Evolutionary conservation across 2,329 filamentous ascomycete species (phyloP), one percentile per base, ranked within the genome.

Genomic region (Lasiodiplodia sp.): DNA sequence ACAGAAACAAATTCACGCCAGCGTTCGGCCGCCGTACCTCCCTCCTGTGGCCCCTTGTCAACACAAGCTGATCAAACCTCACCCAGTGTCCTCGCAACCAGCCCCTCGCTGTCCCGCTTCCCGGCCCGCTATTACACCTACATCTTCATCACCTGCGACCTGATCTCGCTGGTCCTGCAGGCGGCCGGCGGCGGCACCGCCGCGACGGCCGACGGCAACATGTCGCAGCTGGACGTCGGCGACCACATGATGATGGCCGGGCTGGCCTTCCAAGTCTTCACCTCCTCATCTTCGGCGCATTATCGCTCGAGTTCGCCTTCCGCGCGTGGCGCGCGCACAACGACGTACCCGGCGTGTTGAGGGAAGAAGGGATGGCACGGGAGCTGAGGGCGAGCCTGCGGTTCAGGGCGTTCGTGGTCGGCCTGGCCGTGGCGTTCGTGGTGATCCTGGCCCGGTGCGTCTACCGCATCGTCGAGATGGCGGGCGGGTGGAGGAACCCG

Each of bases 171-270:
- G 21, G 71, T 87, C 18, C 77, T 90, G 6, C 88, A 90, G 75
- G 87, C 86, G 6, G 82, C 81, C 8, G 87, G 87, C 11, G 88
- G 88, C 69, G 87, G 84, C 64, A 80, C 88, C 55, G 86, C 88
- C 2, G 86, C 87, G 0, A 83, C 83, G 0, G 85, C 85, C 1
- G 78, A 82, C 14, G 74, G 75, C 1, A 73, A 83, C 23, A 76
- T 81, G 11, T 76, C 85, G 47, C 73, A 81, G 1, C 47, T 62
- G 5, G 16, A 44, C 31, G 23, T 34, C 6, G 87, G 87, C 6
- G 84, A 86, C 65, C 77, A 87, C 70, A 82, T 89, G 68, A 88
- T 88, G 78, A 84, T 89, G 66, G 83, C 86, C 0, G 87, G 87
- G 72, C 83, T 90, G 49, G 80, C 83, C 4, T 84, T 86, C 71